Base-by-base conservation (phyloP, 371 early-diverging fungal species). In the Apophysomyces ossiformis region DNA sequence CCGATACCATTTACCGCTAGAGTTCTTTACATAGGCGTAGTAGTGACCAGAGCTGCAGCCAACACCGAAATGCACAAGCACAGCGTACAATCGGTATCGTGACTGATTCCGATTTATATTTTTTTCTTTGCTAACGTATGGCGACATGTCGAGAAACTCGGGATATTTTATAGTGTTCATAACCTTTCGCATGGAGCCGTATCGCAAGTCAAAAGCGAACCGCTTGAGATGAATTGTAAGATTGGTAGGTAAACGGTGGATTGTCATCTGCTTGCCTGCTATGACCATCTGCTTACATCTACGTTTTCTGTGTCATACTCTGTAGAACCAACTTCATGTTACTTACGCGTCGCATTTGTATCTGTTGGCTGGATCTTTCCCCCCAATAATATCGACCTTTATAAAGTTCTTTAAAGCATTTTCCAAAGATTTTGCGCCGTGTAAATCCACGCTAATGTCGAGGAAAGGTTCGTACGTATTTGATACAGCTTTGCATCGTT, bases 41-140 rank as follows among this genome's bases (percentile, higher is more conserved):
- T 95, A 95, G 72, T 95, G 96, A 1, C 96, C 96, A 18, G 89
- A 87, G 58, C 89, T 80, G 63, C 89, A 89, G 0, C 90, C 77
- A 36, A 77, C 65, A 4, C 96, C 96, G 36, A 78, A 69, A 72
- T 95, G 96, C 0, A 90, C 92, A 13, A 93, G 81, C 0, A 94
- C 90, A 16, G 89, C 93, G 76, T 92, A 91, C 6, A 95, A 70
- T 1, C 76, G 68, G 69, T 95, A 95, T 7, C 54, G 54, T 16
- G 21, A 21, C 21, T 50, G 54, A 18, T 21, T n/a, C 9, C 21
- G 21, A 21, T 50, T 16, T 8, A 50, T 5, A 8, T 39, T 60
- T 59, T 73, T 57, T 32, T 70, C 69, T 62, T 67, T 58, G 60
- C 83, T 69, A 41, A 85, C 68, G 63, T 69, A 90, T 8, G 84